These are phyloP conservation scores for Ganoderma meredithae DNA, from an alignment of 1,284 basidiomycete genomes.

Conservation along the genomic window DNA sequence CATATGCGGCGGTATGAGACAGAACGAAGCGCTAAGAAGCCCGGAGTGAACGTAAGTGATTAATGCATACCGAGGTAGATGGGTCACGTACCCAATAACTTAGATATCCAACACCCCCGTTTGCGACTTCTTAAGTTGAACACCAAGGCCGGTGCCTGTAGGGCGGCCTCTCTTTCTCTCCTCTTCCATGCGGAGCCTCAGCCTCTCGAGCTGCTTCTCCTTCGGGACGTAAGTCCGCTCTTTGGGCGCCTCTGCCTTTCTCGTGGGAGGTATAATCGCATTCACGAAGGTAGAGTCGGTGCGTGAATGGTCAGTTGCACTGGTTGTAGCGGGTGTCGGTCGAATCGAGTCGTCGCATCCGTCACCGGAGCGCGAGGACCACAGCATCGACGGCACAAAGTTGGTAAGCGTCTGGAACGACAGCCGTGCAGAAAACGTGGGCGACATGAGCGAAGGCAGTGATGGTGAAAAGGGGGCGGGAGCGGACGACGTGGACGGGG, in stretches of 20 bases:
- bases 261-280: constrained; percentile 18
- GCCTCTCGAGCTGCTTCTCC: constrained; percentile 67
- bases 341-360: constrained; percentile 30
- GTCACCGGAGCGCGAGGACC: constrained; percentile 40
- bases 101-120: constrained; percentile 33
- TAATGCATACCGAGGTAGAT: not conserved
- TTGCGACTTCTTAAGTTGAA: constrained; percentile 26
- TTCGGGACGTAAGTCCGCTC: constrained; percentile 60
- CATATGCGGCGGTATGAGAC: constrained; percentile 23
- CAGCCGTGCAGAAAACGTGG: constrained; percentile 58
- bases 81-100: constrained; percentile 31
- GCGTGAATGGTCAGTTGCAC: constrained; percentile 22
- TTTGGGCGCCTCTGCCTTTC: constrained; percentile 27
- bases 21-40: constrained; percentile 21
- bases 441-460: constrained; percentile 54
- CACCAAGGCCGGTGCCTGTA: constrained; percentile 22
- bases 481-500: constrained; percentile 5
- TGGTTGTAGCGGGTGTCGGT: constrained; percentile 35
- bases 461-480: constrained; percentile 31
- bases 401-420: constrained; percentile 58
- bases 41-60: not conserved
- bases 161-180: constrained; percentile 41
- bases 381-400: constrained; percentile 60
- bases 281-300: constrained; percentile 33
- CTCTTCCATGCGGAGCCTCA: constrained; percentile 58